Evolutionary conservation across 1,139 yeast genomes (phyloP), one percentile per base, ranked within the genome.

Genomic region (Sugiyamaella neomexicana): DNA sequence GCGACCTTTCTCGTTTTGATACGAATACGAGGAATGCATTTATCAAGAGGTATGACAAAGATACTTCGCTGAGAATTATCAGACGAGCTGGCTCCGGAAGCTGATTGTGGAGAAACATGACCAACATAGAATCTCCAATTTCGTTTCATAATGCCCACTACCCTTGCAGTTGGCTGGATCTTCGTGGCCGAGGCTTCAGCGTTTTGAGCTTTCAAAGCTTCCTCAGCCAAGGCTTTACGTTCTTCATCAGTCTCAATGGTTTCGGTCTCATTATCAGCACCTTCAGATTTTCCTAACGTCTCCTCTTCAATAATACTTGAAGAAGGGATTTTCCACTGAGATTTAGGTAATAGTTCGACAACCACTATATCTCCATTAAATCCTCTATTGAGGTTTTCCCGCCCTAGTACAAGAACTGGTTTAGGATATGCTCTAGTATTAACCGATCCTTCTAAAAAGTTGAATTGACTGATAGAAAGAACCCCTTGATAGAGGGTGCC

Each of bases 51-150:
- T 52, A 86, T 78, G 7, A 93, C 96, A 68, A 93, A 86, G 55
- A 95, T 93, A 46, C 82, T 82, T 66, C 85, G 85, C 16, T 89
- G 80, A 5, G 95, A 80, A 25, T 65, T 60, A 29, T 43, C 43
- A 15, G 50, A 39, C n/a, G 46, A 7, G 2, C 67, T 56, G 10
- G 63, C 59, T 12, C 73, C 70, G 42, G 65, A 65, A 1, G 87
- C 86, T 2, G 96, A 85, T 36, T 85, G 80, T 44, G 95, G 87
- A 4, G 95, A 87, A 59, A 95, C 80, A 69, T 91, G 98, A 15
- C 99, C 99, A 49, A 93, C 99, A 66, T 91, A 95, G 63, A 86
- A 85, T 70, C 99, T 81, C 99, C 99, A 95, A 56, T 95, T 89
- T 70, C 99, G 82, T 72, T 90, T 86, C 50, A 85, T 76, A 34